Percentiles rank a stretch among this genome's conserved stretches.
These are phyloP conservation scores for Metschnikowia noctiluminum DNA, from an alignment of 805 yeast genomes.

Conservation along the genomic window DNA sequence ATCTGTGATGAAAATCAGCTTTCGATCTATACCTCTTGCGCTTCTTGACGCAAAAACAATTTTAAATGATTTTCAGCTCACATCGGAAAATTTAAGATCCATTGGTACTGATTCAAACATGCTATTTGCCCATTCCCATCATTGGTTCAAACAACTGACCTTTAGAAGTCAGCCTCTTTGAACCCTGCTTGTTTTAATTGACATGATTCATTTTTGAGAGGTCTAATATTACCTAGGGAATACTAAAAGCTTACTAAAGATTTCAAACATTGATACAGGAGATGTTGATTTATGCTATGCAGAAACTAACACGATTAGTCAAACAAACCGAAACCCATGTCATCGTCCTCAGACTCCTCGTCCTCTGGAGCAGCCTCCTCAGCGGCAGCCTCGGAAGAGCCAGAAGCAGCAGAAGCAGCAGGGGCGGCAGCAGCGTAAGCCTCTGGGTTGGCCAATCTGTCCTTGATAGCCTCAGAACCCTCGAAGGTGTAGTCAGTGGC, in stretches of 20 bases:
- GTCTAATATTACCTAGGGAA: background rate
- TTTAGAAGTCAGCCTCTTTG: too few species aligned
- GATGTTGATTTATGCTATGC: constrained; percentile 5
- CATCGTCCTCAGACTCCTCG: constrained; percentile 65
- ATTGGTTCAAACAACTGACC: too few species aligned
- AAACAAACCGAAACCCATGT: constrained; percentile 99
- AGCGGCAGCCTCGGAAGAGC: constrained; percentile 55
- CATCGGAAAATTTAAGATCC: too few species aligned
- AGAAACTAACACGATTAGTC: constrained; percentile 55
- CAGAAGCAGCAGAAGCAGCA: constrained; percentile 84
- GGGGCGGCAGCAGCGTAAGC: constrained; percentile 99
- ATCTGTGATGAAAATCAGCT: too few species aligned
- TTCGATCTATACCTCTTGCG: too few species aligned
- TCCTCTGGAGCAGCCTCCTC: constrained; percentile 73
- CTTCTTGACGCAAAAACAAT: too few species aligned
- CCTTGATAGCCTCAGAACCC: constrained; percentile 98
- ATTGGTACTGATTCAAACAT: too few species aligned
- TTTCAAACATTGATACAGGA: background rate
- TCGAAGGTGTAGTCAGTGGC: constrained; percentile 99
- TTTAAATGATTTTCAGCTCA: too few species aligned
- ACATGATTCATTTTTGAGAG: too few species aligned
- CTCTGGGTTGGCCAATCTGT: constrained; percentile 99
- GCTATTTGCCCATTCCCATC: too few species aligned
- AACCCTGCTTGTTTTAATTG: too few species aligned
- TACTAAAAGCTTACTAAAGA: background rate